Base-by-base conservation (phyloP, 768 basidiomycete species). In the Lanmaoa rubissima region DNA sequence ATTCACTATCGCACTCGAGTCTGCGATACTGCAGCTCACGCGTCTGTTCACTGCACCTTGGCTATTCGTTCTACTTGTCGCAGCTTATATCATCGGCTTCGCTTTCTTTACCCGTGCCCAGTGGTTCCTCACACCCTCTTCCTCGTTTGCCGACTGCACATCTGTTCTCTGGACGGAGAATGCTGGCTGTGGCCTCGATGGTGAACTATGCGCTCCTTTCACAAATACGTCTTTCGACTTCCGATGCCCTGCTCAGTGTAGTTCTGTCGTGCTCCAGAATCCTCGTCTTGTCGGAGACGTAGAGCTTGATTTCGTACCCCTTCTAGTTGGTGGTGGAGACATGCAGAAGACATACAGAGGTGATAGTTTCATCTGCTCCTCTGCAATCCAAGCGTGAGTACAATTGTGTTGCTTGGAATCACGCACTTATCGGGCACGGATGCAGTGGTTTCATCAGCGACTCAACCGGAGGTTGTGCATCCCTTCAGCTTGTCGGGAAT, bases 241-340 rank as follows among this genome's bases (percentile, higher is more conserved):
- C 65, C 83, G 92, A 14, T 95, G 92, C 68, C 92, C 90, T 5
- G 86, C 90, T 5, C 82, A 82, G 51, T 90, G 90, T 63, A 74
- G 76, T 46, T 72, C 71, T 24, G 82, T 87, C 43, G 80, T 86
- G 43, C 74, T 92, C 41, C 81, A 85, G 61, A 92, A 93, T 65
- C 83, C 86, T 16, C 78, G 90, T 49, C 82, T 88, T 0, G 79
- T 95, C 26, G 92, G 93, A 24, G 70, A 82, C 48, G 72, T 82
- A 53, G 76, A 86, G 59, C 77, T 86, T 36, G 82, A 81, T 45
- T 90, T 83, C 61, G 79, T 82, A 21, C 90, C 92, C 8, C 76
- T 94, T 24, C 78, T 94, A 46, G 87, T 94, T 2, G 92, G 93
- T n/a, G 93, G 93, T 17, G 90, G 92, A 3, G 91, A 92, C 72